Base-by-base conservation (phyloP, 805 yeast genomes). In the Nakazawaea ernobii region DNA sequence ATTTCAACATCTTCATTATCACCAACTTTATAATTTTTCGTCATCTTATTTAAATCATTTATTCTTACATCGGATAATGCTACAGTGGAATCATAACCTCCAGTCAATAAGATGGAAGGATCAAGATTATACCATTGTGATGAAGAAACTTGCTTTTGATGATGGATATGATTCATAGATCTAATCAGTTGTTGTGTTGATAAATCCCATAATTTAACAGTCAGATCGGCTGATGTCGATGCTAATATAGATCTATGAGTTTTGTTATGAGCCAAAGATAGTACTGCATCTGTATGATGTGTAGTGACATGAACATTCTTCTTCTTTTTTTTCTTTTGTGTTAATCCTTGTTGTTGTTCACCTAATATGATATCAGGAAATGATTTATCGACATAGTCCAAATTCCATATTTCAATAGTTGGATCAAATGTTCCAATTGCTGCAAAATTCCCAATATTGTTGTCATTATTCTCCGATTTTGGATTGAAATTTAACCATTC, bases 391-490 rank as follows among this genome's bases (percentile, higher is more conserved):
- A 92, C 73, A 53, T 84, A 82, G 63, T 94, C 99, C 59, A 94
- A 71, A 66, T 94, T 90, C 98, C 98, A 94, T 52, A 94, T 77
- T 68, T 94, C 99, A 65, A 94, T 92, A 61, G 86, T 95, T 36
- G 99, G 99, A 57, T 92, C 98, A 63, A 94, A 92, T 2, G 98
- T 87, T 61, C 98, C 98, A 54, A 94, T 73, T 11, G 99, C 99
- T 2, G 95, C 98, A 66, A 88, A 90, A 66, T 90, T 94, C 9
- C 95, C 97, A 29, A 81, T 68, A 51, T 79, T 76, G 2, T 60
- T 54, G 20, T 67, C 68, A 37, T 69, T 70, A 32, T 70, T 69
- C 11, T 66, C 56, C 17, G 65, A 69, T 11, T 73, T 77, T 30
- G 95, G 92, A 52, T 72, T 75, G 63, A 76, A 86, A 64, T 88